Conservation (phyloP, 163 green algal genomes). For the Chlorella variabilis region DNA sequence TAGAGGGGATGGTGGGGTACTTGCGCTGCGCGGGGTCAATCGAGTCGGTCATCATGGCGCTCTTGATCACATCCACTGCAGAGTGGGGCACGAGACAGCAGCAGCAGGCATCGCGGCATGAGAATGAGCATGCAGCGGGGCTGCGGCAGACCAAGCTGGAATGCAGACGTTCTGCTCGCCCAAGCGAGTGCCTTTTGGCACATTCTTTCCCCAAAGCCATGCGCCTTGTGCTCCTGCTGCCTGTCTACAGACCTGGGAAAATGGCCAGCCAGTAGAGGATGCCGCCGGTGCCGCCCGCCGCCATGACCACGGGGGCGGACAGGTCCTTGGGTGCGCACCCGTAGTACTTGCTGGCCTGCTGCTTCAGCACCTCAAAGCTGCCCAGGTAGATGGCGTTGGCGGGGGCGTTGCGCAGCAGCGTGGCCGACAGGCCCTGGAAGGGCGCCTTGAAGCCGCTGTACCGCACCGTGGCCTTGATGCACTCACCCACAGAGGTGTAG, state of each 20-base stretch:
- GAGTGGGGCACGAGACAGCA: neutral
- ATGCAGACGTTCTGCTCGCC: too few relatives aligned
- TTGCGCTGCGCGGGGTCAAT: slow-evolving; percentile 77
- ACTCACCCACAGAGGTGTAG: slow-evolving; percentile 81
- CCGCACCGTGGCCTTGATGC: slow-evolving; percentile 73
- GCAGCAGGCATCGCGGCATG: neutral
- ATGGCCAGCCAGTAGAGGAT: slow-evolving; percentile 92
- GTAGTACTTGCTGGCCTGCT: slow-evolving; percentile 52
- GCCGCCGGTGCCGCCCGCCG: slow-evolving; percentile 73
- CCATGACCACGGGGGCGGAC: slow-evolving; percentile 33
- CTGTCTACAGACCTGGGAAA: slow-evolving; percentile 69
- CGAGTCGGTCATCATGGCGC: slow-evolving; percentile 91
- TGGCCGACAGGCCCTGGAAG: slow-evolving; percentile 88
- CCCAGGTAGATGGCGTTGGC: slow-evolving; percentile 95
- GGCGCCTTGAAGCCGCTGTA: slow-evolving; percentile 80
- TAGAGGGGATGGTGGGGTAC: slow-evolving; percentile 75
- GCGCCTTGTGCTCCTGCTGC: too few relatives aligned
- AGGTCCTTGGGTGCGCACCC: slow-evolving; percentile 48
- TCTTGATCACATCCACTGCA: slow-evolving; percentile 92
- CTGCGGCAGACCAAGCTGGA: too few relatives aligned
- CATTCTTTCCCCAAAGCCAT: too few relatives aligned
- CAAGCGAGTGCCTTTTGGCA: too few relatives aligned
- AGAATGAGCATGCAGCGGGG: too few relatives aligned
- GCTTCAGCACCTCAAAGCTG: slow-evolving; percentile 94
- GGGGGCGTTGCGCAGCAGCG: slow-evolving; percentile 89